phyloP scores from a whole-genome alignment of 164 flowering plant genomes.

The Nymphaea thermarum region DNA sequence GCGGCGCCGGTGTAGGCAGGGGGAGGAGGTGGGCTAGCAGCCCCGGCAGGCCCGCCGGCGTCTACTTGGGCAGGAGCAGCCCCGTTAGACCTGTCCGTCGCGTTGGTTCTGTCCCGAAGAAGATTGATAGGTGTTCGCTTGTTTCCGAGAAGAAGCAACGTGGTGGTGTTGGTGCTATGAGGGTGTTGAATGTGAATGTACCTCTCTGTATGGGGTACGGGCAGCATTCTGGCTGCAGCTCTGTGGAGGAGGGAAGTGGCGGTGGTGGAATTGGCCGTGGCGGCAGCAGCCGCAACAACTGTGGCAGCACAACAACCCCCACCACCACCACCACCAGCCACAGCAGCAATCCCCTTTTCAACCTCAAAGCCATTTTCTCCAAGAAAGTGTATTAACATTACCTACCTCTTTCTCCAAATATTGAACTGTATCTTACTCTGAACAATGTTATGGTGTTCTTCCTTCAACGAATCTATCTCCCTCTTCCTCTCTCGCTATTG shows the following conservation, averaged over 20 bases:
- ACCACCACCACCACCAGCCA: conserved; percentile 5
- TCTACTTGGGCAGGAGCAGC: conserved; percentile 79
- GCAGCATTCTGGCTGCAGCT: conserved; percentile 38
- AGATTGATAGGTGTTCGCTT: conserved; percentile 14
- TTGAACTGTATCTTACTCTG: background rate
- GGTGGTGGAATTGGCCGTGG: conserved; percentile 3
- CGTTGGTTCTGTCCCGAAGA: conserved; percentile 12
- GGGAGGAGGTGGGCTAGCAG: conserved; percentile 63
- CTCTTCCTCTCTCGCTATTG: too few species aligned
- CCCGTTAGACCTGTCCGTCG: conserved; percentile 88
- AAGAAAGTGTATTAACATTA: conserved; percentile 53
- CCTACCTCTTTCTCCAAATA: background rate
- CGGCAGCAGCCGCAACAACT: conserved; percentile 5
- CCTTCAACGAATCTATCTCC: too few species aligned
- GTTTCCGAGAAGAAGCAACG: conserved; percentile 20
- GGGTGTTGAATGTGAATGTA: conserved; percentile 55
- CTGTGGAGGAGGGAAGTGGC: conserved; percentile 4
- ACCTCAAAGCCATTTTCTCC: conserved; percentile 49
- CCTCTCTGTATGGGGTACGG: conserved; percentile 61
- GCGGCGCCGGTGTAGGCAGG: background rate
- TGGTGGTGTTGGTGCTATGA: conserved; percentile 5
- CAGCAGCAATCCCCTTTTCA: conserved; percentile 26
- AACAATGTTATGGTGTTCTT: background rate
- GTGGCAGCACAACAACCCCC: conserved; percentile 1
- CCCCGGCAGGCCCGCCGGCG: conserved; percentile 61